Evolutionary conservation across 2,329 filamentous ascomycete species (phyloP).

Genomic region (Escovopsis sp.): DNA sequence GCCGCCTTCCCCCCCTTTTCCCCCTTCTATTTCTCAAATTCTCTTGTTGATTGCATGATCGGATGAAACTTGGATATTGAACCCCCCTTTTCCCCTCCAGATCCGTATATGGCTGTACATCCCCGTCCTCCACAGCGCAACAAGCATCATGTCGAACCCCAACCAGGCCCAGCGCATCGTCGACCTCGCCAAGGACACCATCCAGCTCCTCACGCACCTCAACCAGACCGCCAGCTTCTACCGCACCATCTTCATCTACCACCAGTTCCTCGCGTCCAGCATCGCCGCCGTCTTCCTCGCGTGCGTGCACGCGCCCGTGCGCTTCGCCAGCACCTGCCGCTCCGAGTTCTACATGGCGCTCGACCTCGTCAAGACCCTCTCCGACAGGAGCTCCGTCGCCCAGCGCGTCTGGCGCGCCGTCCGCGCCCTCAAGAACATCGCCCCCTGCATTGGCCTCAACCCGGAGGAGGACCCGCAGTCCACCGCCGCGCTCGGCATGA

Average conservation of each 20-base stretch:
- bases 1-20: no score
- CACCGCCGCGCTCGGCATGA: constrained; percentile 38
- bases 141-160: constrained; percentile 65
- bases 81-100: no score
- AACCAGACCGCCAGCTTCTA: constrained; percentile 62
- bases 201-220: constrained; percentile 52
- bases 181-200: constrained; percentile 61
- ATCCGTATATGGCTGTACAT: constrained; percentile 82
- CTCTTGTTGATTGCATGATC: background rate
- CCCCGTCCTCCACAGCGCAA: constrained; percentile 70
- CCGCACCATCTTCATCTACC: constrained; percentile 55
- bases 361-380: constrained; percentile 58
- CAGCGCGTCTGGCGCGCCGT: constrained; percentile 62
- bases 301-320: constrained; percentile 56
- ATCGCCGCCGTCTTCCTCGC: constrained; percentile 64
- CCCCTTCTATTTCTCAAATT: no score
- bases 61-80: background rate
- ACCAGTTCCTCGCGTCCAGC: constrained; percentile 63
- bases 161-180: constrained; percentile 59
- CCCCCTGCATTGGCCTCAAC: constrained; percentile 48
- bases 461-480: constrained; percentile 33
- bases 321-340: constrained; percentile 52
- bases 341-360: constrained; percentile 69
- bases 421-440: constrained; percentile 54
- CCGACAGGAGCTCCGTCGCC: constrained; percentile 54